Evolutionary conservation across 176 grass and related monocot species (phyloP), one percentile per base, ranked within the genome.

Genomic region (Miscanthus lutarioriparius): DNA sequence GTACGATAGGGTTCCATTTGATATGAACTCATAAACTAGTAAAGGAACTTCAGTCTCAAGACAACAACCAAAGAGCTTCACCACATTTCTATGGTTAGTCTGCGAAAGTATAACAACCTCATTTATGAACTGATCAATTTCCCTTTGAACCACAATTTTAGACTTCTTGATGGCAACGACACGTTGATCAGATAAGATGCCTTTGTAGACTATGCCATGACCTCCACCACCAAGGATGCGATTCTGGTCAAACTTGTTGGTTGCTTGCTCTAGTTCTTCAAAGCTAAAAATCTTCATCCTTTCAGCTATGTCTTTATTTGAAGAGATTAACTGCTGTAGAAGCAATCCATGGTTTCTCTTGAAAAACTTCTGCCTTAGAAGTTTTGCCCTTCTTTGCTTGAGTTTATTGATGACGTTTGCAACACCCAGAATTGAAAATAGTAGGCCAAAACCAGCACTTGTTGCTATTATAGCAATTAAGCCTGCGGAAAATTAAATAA

Each of bases 91-190:
- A 11, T 87, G 85, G 68, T 84, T 87, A 9, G 71, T 91, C 3
- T 91, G 89, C 8, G 89, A 88, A 71, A 91, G 89, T 79, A 91
- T 91, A 1, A 84, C 89, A 35, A 88, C 85, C 75, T 91, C 89
- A 51, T 91, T 91, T 84, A 91, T 84, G 75, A 91, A 91, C 22
- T 91, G 16, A 23, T 88, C 25, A 12, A 75, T 92, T 77, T 91
- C 86, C 37, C 56, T 82, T 47, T 91, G 78, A 61, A 88, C 72
- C 2, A 74, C 35, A 22, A 88, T 86, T 67, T 85, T 88, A 6
- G 90, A 85, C 36, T 61, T 91, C 13, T 91, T 91, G 67, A 91
- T 85, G 16, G 90, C 90, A 0, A 88, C 86, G 9, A 91, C 14
- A 13, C 26, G 86, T 63, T 85, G 90, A 69, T 91, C 86, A 38